Base-by-base conservation (phyloP, 495 filamentous ascomycete genomes). In the Neurospora intermedia region DNA sequence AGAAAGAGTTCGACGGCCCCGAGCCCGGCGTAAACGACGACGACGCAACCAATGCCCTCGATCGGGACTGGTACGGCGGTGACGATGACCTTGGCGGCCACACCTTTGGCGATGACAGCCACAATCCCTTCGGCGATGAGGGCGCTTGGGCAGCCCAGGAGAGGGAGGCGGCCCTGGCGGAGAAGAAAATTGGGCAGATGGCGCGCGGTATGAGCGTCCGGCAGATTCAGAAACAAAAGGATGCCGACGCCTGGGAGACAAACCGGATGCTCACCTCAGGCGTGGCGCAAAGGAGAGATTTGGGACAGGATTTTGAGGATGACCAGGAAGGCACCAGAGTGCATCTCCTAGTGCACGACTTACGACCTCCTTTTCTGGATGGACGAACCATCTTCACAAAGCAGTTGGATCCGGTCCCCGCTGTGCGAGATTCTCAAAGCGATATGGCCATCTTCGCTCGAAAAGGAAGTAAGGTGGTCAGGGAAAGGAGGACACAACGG, bases 391-490 rank as follows among this genome's bases (percentile, higher is more conserved):
- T 99, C 43, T 99, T 99, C 80, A 98, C 96, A 3, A 98, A 97
- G 81, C 96, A 99, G 82, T 82, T 98, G 69, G 96, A 98, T 69
- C 96, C 96, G 0, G 92, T 99, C 6, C 93, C 94, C 6, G 96
- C 96, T 10, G 91, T 99, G 15, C 87, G 91, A 16, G 96, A 99
- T 79, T 91, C 93, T 16, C 96, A 98, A 81, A 98, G 96, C 80
- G 96, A 99, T 77, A 97, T 99, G 96, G 96, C 96, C 10, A 93
- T 99, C 16, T 99, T 98, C 76, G 95, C 93, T 84, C 89, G 95
- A 27, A 98, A 97, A 82, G 96, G 96, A 2, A 98, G 96, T 78
- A 92, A 88, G 76, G 93, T 98, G 8, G 96, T 99, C 11, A 91
- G 91, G 77, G 96, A 99, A 74, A 90, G 90, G 76, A 85, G 96